Conservation (phyloP, 352 stramenopile genomes). For the Phytophthora citricola region DNA sequence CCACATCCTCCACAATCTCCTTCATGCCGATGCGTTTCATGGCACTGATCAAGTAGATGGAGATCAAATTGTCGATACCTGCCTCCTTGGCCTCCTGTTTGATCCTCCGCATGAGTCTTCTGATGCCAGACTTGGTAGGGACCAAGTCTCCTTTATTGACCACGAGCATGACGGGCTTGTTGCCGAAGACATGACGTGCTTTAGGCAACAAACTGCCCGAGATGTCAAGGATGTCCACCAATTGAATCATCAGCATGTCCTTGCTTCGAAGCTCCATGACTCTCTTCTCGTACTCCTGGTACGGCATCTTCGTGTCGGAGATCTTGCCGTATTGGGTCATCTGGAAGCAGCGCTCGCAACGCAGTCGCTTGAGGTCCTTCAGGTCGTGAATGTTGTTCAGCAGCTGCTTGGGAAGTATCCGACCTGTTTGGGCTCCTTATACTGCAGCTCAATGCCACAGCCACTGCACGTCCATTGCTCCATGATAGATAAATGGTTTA, state of each 20-base stretch:
- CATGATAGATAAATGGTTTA: conserved; percentile 83
- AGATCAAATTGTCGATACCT: conserved; percentile 82
- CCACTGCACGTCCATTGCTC: conserved; percentile 85
- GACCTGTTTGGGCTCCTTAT: conserved; percentile 61
- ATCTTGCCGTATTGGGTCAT: conserved; percentile 91
- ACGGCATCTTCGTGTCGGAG: conserved; percentile 82
- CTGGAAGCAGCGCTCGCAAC: conserved; percentile 89
- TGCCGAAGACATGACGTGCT: conserved; percentile 85
- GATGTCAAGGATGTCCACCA: conserved; percentile 94
- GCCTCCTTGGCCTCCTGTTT: conserved; percentile 73
- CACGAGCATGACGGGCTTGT: conserved; percentile 90
- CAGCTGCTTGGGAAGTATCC: conserved; percentile 74
- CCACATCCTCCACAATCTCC: conserved; percentile 84
- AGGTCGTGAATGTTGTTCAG: conserved; percentile 69
- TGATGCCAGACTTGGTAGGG: conserved; percentile 81
- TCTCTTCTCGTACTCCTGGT: conserved; percentile 89
- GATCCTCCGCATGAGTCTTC: conserved; percentile 83
- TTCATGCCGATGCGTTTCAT: conserved; percentile 90
- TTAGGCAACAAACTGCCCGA: conserved; percentile 89
- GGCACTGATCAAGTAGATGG: conserved; percentile 83
- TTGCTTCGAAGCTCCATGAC: conserved; percentile 86
- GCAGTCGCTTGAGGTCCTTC: conserved; percentile 78
- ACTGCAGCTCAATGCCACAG: conserved; percentile 84
- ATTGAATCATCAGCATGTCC: conserved; percentile 92
- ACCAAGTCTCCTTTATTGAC: conserved; percentile 93